A percentile compares a stretch with the other conserved stretches of the same genome.
Evolutionary conservation across 2,329 filamentous ascomycete genomes (phyloP).

Genomic region (Mariannaea sp.): DNA sequence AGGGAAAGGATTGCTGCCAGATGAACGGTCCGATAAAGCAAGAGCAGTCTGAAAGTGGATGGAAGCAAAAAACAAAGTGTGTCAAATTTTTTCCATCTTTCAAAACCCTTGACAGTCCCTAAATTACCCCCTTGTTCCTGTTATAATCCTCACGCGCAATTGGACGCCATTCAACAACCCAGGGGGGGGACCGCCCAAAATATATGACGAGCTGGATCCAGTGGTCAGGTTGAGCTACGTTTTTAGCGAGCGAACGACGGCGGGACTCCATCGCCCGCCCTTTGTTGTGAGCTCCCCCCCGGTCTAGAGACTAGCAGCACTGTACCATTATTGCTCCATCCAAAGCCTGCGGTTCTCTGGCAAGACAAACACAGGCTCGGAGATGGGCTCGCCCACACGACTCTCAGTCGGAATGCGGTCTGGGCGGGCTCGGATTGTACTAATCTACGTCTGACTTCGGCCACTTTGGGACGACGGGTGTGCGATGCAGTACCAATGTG

Average conservation of each 20-base stretch:
- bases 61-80: background rate
- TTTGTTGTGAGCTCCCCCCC: background rate
- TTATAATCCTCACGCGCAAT: conserved; percentile 26
- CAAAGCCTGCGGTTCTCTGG: conserved; percentile 23
- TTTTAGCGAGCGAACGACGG: conserved; percentile 33
- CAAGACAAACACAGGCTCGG: conserved; percentile 34
- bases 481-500: conserved; percentile 4
- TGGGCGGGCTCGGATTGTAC: conserved; percentile 7
- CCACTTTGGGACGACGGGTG: background rate
- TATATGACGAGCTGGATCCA: conserved; percentile 38
- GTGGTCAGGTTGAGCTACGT: conserved; percentile 38
- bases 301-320: background rate
- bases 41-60: conserved; percentile 1
- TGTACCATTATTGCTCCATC: conserved; percentile 24
- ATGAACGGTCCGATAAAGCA: background rate
- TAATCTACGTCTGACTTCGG: background rate
- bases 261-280: conserved; percentile 8
- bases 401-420: conserved; percentile 33
- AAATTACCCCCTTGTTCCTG: conserved; percentile 25
- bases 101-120: conserved; percentile 18
- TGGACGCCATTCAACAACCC: conserved; percentile 31
- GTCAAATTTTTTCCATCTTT: conserved; percentile 9
- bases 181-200: conserved; percentile 33
- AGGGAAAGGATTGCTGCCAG: background rate
- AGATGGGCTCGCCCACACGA: conserved; percentile 35